phyloP scores from a whole-genome alignment of 768 basidiomycete species.

The Agrocybe pediades region DNA sequence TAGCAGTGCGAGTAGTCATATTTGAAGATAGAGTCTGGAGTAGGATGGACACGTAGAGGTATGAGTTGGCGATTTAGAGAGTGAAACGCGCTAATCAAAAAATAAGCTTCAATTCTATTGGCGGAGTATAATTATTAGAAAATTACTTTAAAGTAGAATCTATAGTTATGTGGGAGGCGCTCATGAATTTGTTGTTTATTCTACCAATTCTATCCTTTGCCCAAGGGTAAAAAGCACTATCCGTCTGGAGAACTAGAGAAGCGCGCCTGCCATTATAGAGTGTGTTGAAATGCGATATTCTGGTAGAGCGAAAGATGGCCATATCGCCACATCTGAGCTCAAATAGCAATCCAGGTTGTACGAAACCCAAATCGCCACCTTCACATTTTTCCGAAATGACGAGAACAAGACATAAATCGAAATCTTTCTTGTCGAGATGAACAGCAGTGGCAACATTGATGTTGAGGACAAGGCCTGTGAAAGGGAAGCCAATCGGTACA shows the following conservation, averaged over 20 bases:
- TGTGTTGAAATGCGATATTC: slow-evolving; percentile 1
- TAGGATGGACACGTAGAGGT: no score
- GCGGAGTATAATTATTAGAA: no score
- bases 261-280: neutral
- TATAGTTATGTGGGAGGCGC: no score
- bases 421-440: neutral
- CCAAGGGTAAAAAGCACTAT: neutral
- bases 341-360: neutral
- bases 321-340: neutral
- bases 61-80: no score
- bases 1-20: no score
- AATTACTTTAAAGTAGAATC: no score
- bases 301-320: neutral
- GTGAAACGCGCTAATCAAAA: no score
- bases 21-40: no score
- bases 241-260: slow-evolving; percentile 7
- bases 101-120: no score
- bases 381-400: neutral
- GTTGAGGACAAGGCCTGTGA: neutral
- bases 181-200: neutral
- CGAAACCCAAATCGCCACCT: slow-evolving; percentile 2
- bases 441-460: neutral
- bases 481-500: neutral
- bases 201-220: neutral
- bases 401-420: neutral